phyloP scores from a whole-genome alignment of 805 yeast genomes.

The Hanseniaspora vineae region DNA sequence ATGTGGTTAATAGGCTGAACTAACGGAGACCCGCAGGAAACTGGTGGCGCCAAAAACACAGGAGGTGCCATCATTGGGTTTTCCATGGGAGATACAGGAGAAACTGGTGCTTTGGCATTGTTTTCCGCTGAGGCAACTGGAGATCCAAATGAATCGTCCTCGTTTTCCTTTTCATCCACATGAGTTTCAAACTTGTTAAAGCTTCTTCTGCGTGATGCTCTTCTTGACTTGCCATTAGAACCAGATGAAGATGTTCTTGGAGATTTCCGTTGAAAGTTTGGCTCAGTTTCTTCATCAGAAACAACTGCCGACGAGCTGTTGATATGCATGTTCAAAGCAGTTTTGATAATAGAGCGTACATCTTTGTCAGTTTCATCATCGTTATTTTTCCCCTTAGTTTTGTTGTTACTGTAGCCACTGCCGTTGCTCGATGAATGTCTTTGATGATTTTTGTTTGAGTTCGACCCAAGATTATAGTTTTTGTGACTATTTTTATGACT shows the following conservation, averaged over 20 bases:
- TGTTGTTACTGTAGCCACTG: neutral
- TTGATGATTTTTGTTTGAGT: too few species aligned
- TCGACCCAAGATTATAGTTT: too few species aligned
- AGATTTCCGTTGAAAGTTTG: neutral
- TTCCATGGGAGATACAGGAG: neutral
- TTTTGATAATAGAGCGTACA: neutral
- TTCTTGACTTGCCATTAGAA: too few species aligned
- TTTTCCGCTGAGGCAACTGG: too few species aligned
- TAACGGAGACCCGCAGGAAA: neutral
- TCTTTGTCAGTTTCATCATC: neutral
- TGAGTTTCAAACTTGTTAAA: too few species aligned
- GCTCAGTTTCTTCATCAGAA: neutral
- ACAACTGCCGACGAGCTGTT: conserved; percentile 1
- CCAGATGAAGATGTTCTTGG: too few species aligned
- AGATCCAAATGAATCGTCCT: too few species aligned
- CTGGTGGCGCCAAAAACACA: neutral
- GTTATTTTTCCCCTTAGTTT: conserved; percentile 1
- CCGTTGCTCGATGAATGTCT: too few species aligned
- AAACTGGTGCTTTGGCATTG: neutral
- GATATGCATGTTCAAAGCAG: neutral
- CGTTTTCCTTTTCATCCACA: too few species aligned
- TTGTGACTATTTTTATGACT: conserved; percentile 3
- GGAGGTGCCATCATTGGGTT: neutral
- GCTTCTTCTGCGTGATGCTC: too few species aligned
- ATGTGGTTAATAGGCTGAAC: neutral